Base-by-base conservation (phyloP, 1,284 basidiomycete species). In the Marasmius fiardii region DNA sequence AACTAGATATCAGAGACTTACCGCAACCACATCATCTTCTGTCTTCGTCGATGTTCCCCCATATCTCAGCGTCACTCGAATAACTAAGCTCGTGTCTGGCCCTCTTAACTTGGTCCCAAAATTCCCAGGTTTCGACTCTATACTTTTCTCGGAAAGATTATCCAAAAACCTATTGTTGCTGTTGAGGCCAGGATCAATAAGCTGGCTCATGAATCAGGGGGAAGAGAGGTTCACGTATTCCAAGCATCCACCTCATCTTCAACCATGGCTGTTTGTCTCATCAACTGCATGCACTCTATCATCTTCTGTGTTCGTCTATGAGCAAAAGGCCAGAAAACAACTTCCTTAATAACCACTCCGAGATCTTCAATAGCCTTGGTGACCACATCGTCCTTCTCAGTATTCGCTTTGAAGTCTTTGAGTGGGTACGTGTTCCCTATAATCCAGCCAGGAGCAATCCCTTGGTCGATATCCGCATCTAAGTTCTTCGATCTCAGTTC, bases 331-430 rank as follows among this genome's bases (percentile, higher is more conserved):
- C 77, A 75, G 55, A 79, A 68, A 12, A 90, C 77, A 52, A 92
- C 81, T 64, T 93, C 88, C 57, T 75, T 75, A 43, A 95, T 81
- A 2, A 92, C 87, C 16, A 68, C 75, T 11, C 77, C 83, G 31
- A 95, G 68, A 69, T 95, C 92, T 64, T 88, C 82, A 10, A 93
- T 87, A 0, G 90, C 90, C 69, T 95, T 93, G 23, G 79, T 82
- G 49, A 93, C 90, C 16, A 92, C 71, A 66, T 93, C 91, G 0
- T 90, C 90, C 51, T 80, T 76, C 41, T 78, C 76, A n/a, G 90
- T 72, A 62, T 92, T 86, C 61, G 78, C 74, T 59, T 74, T 74
- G 71, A 95, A 95, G 71, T 95, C 93, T 51, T 74, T 75, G 41
- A 95, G 73, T 1, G 93, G 92, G 60, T 77, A 75, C 1, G 85